These are phyloP conservation scores for Fonsecaea monophora DNA, from an alignment of 2,329 filamentous ascomycete genomes.

Conservation along the genomic window DNA sequence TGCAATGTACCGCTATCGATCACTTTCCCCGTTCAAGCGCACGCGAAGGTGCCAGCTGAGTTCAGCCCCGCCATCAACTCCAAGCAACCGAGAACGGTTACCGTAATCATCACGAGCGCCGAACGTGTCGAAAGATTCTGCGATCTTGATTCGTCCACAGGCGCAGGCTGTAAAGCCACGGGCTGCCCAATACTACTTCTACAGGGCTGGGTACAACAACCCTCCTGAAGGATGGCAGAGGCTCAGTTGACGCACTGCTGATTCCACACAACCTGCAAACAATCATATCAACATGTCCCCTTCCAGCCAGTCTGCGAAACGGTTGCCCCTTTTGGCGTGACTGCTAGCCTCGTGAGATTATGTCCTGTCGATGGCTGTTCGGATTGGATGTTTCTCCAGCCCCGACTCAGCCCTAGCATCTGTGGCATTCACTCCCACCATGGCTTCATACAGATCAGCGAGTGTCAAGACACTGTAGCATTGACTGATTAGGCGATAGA, in stretches of 20 bases:
- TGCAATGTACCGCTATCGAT: not conserved
- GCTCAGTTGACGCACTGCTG: not conserved
- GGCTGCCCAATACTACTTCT: not conserved
- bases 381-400: slow-evolving; percentile 22
- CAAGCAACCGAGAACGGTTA: not conserved
- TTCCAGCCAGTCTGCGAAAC: not conserved
- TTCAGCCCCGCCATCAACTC: slow-evolving; percentile 7
- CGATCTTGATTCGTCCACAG: not conserved
- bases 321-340: not conserved
- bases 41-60: not conserved
- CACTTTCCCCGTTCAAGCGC: not conserved
- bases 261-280: not conserved
- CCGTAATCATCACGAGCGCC: not conserved
- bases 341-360: not conserved
- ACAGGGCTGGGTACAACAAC: not conserved
- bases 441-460: slow-evolving; percentile 4
- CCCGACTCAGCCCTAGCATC: slow-evolving; percentile 16
- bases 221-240: slow-evolving; percentile 12
- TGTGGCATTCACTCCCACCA: slow-evolving; percentile 10
- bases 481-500: not conserved
- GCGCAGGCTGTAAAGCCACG: not conserved
- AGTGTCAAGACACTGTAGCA: not conserved
- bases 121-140: not conserved
- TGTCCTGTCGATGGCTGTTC: not conserved
- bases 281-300: not conserved